These are phyloP conservation scores for Calonectria fujianensis DNA, from an alignment of 2,329 filamentous ascomycete species.

Conservation along the genomic window DNA sequence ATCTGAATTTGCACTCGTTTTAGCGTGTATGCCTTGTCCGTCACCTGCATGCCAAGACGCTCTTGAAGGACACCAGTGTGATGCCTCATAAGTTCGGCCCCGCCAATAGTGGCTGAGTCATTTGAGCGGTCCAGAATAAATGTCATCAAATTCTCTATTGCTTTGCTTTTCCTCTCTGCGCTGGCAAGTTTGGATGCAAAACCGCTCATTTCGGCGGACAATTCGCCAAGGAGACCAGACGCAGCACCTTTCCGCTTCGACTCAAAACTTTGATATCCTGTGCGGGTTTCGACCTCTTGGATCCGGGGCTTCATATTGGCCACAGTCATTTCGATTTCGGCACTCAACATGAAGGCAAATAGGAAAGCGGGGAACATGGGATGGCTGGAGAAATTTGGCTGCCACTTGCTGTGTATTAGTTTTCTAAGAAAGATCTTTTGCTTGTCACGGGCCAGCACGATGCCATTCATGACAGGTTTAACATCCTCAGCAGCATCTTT, in stretches of 20 bases:
- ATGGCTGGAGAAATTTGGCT: slow-evolving; percentile 51
- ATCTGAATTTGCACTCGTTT: slow-evolving; percentile 64
- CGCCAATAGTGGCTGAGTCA: slow-evolving; percentile 26
- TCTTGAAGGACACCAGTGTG: slow-evolving; percentile 57
- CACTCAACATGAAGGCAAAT: slow-evolving; percentile 58
- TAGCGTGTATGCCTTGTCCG: slow-evolving; percentile 60
- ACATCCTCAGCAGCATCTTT: slow-evolving; percentile 30
- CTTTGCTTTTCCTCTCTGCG: slow-evolving; percentile 60
- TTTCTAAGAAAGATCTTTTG: slow-evolving; percentile 53
- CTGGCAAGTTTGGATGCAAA: slow-evolving; percentile 62
- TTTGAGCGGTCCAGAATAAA: slow-evolving; percentile 53
- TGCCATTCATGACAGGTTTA: slow-evolving; percentile 53
- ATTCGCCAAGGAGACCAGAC: slow-evolving; percentile 54
- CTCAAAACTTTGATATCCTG: slow-evolving; percentile 60
- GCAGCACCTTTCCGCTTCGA: slow-evolving; percentile 54
- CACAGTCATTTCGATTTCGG: slow-evolving; percentile 59
- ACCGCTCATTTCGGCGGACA: slow-evolving; percentile 60
- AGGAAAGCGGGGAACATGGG: slow-evolving; percentile 62
- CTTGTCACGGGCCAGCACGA: slow-evolving; percentile 57
- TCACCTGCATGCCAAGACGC: slow-evolving; percentile 59
- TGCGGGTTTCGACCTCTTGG: slow-evolving; percentile 59
- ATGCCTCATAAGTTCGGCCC: slow-evolving; percentile 50
- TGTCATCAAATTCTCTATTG: slow-evolving; percentile 58
- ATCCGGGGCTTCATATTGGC: slow-evolving; percentile 58
- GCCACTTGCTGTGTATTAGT: slow-evolving; percentile 56